Conservation (phyloP, 306 rosid species). For the Gastrolobium villosum region DNA sequence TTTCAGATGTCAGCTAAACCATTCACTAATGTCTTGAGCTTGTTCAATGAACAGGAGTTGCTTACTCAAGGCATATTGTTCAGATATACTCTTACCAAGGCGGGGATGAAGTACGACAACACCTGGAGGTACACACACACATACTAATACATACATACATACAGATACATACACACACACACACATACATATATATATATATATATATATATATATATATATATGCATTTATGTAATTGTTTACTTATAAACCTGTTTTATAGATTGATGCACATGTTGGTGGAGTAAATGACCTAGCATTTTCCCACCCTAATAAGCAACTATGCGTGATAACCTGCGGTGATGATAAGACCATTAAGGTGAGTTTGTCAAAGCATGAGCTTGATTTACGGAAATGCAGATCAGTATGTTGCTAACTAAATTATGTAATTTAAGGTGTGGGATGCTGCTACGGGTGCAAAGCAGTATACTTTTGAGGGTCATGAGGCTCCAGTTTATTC, state of each 20-base stretch:
- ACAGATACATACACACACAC: too few relatives aligned
- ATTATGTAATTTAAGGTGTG: slow-evolving; percentile 73
- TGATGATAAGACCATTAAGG: slow-evolving; percentile 83
- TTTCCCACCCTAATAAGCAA: slow-evolving; percentile 87
- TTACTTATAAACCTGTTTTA: slow-evolving; percentile 36
- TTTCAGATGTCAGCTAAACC: slow-evolving; percentile 19
- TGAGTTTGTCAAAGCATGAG: slow-evolving; percentile 44
- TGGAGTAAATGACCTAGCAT: slow-evolving; percentile 87
- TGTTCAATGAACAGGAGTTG: slow-evolving; percentile 71
- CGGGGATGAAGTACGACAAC: slow-evolving; percentile 74
- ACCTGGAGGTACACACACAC: slow-evolving; percentile 70
- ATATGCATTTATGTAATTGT: not conserved
- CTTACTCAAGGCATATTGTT: slow-evolving; percentile 89
- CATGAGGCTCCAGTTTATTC: slow-evolving; percentile 96
- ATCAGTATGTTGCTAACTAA: slow-evolving; percentile 41
- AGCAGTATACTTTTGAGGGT: slow-evolving; percentile 84
- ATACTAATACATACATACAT: not conserved
- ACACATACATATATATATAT: not conserved
- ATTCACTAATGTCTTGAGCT: slow-evolving; percentile 25
- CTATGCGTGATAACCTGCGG: slow-evolving; percentile 90
- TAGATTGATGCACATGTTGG: slow-evolving; percentile 95
- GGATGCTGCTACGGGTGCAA: slow-evolving; percentile 89
- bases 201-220: not conserved
- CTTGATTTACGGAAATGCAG: slow-evolving; percentile 41
- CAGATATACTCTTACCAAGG: slow-evolving; percentile 77